phyloP scores from a whole-genome alignment of 2,329 filamentous ascomycete genomes.

The Aotearoamyces nothofagi region DNA sequence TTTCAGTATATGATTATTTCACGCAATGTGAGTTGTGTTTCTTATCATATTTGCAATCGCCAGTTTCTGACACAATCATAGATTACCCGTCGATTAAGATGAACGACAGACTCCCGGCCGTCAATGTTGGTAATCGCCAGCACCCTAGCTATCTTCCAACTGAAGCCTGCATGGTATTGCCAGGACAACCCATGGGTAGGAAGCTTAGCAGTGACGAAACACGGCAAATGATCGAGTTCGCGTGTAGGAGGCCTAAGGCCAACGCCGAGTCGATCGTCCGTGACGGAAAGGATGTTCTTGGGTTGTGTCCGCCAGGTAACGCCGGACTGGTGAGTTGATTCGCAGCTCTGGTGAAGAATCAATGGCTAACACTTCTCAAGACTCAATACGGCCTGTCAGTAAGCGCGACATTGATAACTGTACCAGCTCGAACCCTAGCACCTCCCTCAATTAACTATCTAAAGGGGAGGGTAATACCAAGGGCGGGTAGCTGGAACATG shows the following conservation, averaged over 20 bases:
- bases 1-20: slow-evolving; percentile 37
- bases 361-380: slow-evolving; percentile 17
- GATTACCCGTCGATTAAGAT: slow-evolving; percentile 12
- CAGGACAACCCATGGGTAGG: slow-evolving; percentile 46
- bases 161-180: slow-evolving; percentile 46
- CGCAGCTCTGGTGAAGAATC: slow-evolving; percentile 1
- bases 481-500: slow-evolving; percentile 54
- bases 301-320: slow-evolving; percentile 33
- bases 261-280: slow-evolving; percentile 53
- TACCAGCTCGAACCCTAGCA: slow-evolving; percentile 57
- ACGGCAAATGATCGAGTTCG: slow-evolving; percentile 54
- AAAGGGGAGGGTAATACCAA: too few relatives aligned
- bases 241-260: slow-evolving; percentile 47
- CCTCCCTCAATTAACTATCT: too few relatives aligned
- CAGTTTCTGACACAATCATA: slow-evolving; percentile 1
- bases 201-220: slow-evolving; percentile 48
- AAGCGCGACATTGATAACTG: slow-evolving; percentile 46
- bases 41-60: too few relatives aligned
- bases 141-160: slow-evolving; percentile 50
- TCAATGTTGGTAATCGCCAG: slow-evolving; percentile 46
- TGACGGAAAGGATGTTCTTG: slow-evolving; percentile 39
- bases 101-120: slow-evolving; percentile 33
- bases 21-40: slow-evolving; percentile 12
- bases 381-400: slow-evolving; percentile 48
- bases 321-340: slow-evolving; percentile 25